Percentiles rank a stretch among this genome's conserved stretches.
phyloP scores from a whole-genome alignment of 352 stramenopile genomes.

The Pythium dissimile region DNA sequence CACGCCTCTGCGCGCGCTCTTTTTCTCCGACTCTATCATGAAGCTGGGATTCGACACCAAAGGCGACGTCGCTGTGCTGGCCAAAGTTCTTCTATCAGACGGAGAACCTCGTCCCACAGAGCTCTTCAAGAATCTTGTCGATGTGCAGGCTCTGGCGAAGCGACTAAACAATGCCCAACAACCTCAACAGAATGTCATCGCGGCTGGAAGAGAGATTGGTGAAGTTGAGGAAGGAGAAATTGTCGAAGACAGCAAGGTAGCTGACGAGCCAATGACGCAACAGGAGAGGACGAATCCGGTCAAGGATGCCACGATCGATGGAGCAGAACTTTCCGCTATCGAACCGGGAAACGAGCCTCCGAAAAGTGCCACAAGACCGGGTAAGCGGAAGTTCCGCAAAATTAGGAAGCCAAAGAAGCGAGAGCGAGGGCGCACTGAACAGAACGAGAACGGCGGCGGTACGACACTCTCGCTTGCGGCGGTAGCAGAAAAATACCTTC shows the following conservation, averaged over 20 bases:
- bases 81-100: constrained; percentile 33
- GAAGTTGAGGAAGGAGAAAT: constrained; percentile 1
- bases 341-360: too few species aligned
- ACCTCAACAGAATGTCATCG: not conserved
- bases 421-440: too few species aligned
- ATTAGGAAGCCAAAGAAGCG: too few species aligned
- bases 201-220: not conserved
- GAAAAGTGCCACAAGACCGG: too few species aligned
- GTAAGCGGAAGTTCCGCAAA: too few species aligned
- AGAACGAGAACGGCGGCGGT: constrained; percentile 6
- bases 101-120: not conserved
- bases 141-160: constrained; percentile 46
- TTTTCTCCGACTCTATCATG: constrained; percentile 42
- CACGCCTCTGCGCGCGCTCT: constrained; percentile 28
- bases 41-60: constrained; percentile 74
- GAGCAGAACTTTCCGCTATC: too few species aligned
- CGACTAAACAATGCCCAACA: not conserved
- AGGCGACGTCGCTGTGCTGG: constrained; percentile 57
- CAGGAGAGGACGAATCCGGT: not conserved
- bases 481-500: constrained; percentile 50
- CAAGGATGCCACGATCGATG: not conserved
- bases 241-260: not conserved
- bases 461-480: constrained; percentile 42
- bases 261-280: not conserved
- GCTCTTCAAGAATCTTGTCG: constrained; percentile 31